A percentile compares a stretch with the other conserved stretches of the same genome.
These are phyloP conservation scores for Epichloe uncinata DNA, from an alignment of 2,329 filamentous ascomycete genomes.

Conservation along the genomic window DNA sequence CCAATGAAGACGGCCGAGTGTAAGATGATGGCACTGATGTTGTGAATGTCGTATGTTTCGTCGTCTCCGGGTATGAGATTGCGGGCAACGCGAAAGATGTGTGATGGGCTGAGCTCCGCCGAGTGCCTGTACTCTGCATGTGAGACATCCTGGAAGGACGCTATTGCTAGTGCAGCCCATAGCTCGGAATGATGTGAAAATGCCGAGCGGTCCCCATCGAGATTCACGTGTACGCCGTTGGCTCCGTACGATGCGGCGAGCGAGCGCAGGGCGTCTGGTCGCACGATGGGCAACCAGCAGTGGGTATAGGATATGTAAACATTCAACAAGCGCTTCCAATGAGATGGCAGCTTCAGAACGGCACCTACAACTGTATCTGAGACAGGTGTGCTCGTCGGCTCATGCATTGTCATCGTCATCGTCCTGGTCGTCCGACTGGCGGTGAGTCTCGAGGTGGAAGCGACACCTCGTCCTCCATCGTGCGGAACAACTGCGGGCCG, in stretches of 20 bases:
- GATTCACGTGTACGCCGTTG: conserved; percentile 18
- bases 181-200: conserved; percentile 36
- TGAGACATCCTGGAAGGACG: conserved; percentile 36
- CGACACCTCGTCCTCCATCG: background rate
- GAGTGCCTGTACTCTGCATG: background rate
- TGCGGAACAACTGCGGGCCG: background rate
- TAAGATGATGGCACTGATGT: conserved; percentile 30
- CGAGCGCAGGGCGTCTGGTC: conserved; percentile 48
- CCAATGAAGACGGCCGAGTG: conserved; percentile 52
- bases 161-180: conserved; percentile 46
- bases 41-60: conserved; percentile 30
- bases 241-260: conserved; percentile 29
- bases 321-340: conserved; percentile 51
- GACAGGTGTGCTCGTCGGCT: background rate
- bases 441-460: background rate
- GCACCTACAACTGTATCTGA: background rate
- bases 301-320: conserved; percentile 66
- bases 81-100: conserved; percentile 38
- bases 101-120: conserved; percentile 4
- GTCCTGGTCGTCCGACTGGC: background rate
- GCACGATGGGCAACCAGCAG: conserved; percentile 61
- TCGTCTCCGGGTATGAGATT: conserved; percentile 35
- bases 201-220: conserved; percentile 19
- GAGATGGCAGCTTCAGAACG: conserved; percentile 28
- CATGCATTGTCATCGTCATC: background rate